A percentile compares a stretch with the other conserved stretches of the same genome.
Evolutionary conservation across 2,329 filamentous ascomycete genomes (phyloP).

Genomic region (Venturia effusa): DNA sequence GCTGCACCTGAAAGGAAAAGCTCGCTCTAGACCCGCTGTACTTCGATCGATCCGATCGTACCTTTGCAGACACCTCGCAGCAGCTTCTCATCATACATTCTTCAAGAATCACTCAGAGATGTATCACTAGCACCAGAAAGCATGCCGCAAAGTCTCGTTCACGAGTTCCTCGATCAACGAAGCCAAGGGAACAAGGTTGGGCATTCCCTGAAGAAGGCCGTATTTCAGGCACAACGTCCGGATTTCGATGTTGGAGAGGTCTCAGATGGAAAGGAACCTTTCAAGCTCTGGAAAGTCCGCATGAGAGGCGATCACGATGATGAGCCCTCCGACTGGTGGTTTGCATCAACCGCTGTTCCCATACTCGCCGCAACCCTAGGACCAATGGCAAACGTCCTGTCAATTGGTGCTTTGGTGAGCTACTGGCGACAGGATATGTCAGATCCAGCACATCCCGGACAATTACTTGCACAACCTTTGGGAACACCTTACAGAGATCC

Average conservation of each 20-base stretch:
- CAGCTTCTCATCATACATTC: not conserved
- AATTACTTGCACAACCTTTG: slow-evolving; percentile 37
- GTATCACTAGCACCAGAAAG: not conserved
- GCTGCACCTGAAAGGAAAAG: not conserved
- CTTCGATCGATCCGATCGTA: not conserved
- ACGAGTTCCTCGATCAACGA: slow-evolving; percentile 13
- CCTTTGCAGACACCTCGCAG: not conserved
- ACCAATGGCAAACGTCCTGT: slow-evolving; percentile 9
- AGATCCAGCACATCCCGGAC: slow-evolving; percentile 30
- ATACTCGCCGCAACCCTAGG: slow-evolving; percentile 9
- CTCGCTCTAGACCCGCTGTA: not conserved
- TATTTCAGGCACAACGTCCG: slow-evolving; percentile 13
- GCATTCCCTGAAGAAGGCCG: slow-evolving; percentile 13
- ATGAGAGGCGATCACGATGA: slow-evolving; percentile 14
- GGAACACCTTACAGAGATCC: slow-evolving; percentile 27
- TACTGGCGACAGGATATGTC: slow-evolving; percentile 6
- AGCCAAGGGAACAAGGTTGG: slow-evolving; percentile 11
- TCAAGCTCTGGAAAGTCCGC: slow-evolving; percentile 15
- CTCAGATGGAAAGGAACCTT: slow-evolving; percentile 9
- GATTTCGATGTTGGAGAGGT: slow-evolving; percentile 12
- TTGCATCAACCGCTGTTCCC: slow-evolving; percentile 8
- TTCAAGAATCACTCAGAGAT: not conserved
- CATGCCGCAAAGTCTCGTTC: slow-evolving; percentile 10
- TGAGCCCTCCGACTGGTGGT: slow-evolving; percentile 12
- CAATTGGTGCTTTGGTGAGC: slow-evolving; percentile 7